Evolutionary conservation across 2,329 filamentous ascomycete genomes (phyloP).

Genomic region (Cladosporium sp.): DNA sequence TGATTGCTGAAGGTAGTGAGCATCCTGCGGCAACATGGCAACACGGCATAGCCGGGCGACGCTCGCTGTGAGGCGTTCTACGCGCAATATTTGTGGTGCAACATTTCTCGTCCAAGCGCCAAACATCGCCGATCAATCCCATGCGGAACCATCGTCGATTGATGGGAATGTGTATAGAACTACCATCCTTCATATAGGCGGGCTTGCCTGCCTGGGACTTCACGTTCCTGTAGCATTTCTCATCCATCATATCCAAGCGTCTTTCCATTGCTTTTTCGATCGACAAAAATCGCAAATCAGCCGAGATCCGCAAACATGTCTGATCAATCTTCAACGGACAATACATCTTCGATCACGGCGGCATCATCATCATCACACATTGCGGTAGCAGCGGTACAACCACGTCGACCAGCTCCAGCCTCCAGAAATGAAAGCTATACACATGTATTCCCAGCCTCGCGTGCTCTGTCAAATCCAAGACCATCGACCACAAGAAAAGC

Average conservation of each 20-base stretch:
- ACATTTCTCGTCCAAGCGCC: conserved; percentile 4
- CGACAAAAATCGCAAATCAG: not conserved
- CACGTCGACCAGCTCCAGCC: not conserved
- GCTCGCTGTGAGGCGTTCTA: conserved; percentile 5
- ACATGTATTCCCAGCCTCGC: conserved; percentile 2
- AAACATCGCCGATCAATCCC: conserved; percentile 8
- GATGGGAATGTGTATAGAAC: not conserved
- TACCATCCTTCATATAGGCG: not conserved
- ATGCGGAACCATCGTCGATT: conserved; percentile 6
- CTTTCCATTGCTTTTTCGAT: not conserved
- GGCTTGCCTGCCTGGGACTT: not conserved
- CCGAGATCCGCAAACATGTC: conserved; percentile 3
- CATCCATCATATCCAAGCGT: not conserved
- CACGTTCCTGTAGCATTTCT: not conserved
- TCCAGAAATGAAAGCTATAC: conserved; percentile 3
- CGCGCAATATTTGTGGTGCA: not conserved
- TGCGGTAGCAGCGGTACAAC: too few relatives aligned
- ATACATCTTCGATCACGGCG: not conserved
- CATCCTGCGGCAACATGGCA: not conserved
- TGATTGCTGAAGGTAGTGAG: not conserved
- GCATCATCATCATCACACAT: not conserved
- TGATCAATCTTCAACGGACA: conserved; percentile 3
- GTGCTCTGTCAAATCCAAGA: not conserved
- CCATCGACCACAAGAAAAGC: not conserved
- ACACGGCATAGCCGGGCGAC: not conserved